A percentile compares a stretch with the other conserved stretches of the same genome.
These are phyloP conservation scores for Pholiota molesta DNA, from an alignment of 768 basidiomycete species.

Conservation along the genomic window DNA sequence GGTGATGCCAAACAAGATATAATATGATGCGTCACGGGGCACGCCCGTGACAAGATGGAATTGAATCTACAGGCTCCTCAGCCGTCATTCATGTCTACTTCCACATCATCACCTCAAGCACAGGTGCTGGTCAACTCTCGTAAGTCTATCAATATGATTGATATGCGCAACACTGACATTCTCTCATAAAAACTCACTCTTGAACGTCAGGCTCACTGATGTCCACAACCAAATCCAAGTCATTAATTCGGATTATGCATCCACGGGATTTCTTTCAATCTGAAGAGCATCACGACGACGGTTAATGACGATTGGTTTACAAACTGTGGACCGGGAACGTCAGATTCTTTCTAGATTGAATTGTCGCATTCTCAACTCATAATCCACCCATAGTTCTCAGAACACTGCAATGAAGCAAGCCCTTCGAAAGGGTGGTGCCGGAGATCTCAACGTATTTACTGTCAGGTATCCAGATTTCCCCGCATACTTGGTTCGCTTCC, in stretches of 20 bases:
- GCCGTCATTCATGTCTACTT: slow-evolving; percentile 31
- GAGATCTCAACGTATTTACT: slow-evolving; percentile 23
- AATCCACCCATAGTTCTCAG: neutral
- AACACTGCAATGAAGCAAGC: slow-evolving; percentile 21
- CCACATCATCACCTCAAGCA: slow-evolving; percentile 38
- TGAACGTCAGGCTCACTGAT: slow-evolving; percentile 25
- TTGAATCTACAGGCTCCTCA: neutral
- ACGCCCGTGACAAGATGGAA: too few species aligned
- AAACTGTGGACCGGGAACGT: slow-evolving; percentile 16
- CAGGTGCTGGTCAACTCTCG: slow-evolving; percentile 36
- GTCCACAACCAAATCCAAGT: slow-evolving; percentile 39
- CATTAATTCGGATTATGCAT: slow-evolving; percentile 41
- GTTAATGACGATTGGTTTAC: slow-evolving; percentile 42
- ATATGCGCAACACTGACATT: neutral
- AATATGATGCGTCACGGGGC: too few species aligned
- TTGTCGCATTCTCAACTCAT: neutral
- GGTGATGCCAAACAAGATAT: too few species aligned
- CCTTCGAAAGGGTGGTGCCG: slow-evolving; percentile 15
- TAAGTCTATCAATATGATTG: slow-evolving; percentile 18
- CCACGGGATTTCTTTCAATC: slow-evolving; percentile 35
- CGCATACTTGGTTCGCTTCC: neutral
- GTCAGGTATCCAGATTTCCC: slow-evolving; percentile 19
- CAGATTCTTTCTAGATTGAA: neutral
- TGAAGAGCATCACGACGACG: slow-evolving; percentile 35
- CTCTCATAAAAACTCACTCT: neutral